Percentiles rank a stretch among this genome's conserved stretches.
These are phyloP conservation scores for Wickerhamiella lipophila DNA, from an alignment of 805 yeast species.

Conservation along the genomic window DNA sequence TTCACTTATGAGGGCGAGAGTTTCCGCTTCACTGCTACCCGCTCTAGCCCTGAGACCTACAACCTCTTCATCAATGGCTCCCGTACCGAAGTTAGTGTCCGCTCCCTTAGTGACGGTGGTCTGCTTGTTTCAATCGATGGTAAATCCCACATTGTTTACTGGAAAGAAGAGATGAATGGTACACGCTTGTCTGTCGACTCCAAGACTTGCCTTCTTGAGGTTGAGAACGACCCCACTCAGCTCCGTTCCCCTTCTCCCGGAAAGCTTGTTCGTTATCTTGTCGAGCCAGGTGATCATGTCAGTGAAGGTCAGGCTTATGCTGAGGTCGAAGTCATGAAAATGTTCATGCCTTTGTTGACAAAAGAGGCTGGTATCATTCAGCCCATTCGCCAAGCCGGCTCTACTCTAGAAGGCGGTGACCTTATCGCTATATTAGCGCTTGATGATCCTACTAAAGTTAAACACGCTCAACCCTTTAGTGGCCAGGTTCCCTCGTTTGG, in stretches of 20 bases:
- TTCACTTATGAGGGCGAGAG: constrained; percentile 89
- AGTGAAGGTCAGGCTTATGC: constrained; percentile 88
- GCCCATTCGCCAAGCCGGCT: constrained; percentile 92
- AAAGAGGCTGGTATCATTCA: constrained; percentile 89
- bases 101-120: constrained; percentile 90
- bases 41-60: constrained; percentile 73
- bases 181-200: constrained; percentile 91
- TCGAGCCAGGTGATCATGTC: constrained; percentile 91
- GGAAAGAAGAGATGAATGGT: constrained; percentile 95
- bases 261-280: constrained; percentile 82
- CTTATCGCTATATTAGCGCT: constrained; percentile 86
- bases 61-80: constrained; percentile 90
- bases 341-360: constrained; percentile 96
- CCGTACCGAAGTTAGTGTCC: constrained; percentile 73
- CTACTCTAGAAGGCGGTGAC: constrained; percentile 94
- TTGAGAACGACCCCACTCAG: constrained; percentile 97
- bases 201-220: constrained; percentile 86
- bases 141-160: constrained; percentile 86
- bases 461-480: constrained; percentile 90
- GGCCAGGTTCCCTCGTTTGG: constrained; percentile 89
- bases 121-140: constrained; percentile 79
- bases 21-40: constrained; percentile 91
- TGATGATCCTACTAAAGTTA: constrained; percentile 94
- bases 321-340: constrained; percentile 98
- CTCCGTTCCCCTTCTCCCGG: constrained; percentile 98